These are phyloP conservation scores for Beverwykella pulmonaria DNA, from an alignment of 495 filamentous ascomycete species.

Conservation along the genomic window DNA sequence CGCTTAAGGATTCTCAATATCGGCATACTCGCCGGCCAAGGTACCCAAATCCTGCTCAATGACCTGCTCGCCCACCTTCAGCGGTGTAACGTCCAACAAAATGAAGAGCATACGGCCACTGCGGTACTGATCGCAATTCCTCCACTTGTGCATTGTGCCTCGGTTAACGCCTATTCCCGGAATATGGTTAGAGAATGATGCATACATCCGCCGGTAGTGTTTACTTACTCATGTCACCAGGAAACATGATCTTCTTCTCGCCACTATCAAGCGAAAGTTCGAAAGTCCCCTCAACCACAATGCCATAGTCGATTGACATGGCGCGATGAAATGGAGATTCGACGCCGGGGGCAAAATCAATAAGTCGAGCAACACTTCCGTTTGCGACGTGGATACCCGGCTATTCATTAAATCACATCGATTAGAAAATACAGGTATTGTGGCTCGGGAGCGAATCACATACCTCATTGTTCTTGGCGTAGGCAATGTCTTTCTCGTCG, in stretches of 20 bases:
- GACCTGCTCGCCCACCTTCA: background rate
- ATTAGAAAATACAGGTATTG: background rate
- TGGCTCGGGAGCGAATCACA: background rate
- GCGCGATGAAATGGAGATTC: constrained; percentile 43
- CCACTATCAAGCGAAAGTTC: constrained; percentile 42
- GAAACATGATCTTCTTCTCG: constrained; percentile 38
- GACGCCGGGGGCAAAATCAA: constrained; percentile 36
- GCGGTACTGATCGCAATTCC: constrained; percentile 44
- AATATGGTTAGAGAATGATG: too few relatives aligned
- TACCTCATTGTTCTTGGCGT: constrained; percentile 3
- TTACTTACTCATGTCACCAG: constrained; percentile 34
- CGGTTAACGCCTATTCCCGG: constrained; percentile 34
- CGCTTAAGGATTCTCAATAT: background rate
- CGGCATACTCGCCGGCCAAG: background rate
- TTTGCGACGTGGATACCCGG: constrained; percentile 21
- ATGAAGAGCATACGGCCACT: constrained; percentile 14
- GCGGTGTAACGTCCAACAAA: background rate
- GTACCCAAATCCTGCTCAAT: constrained; percentile 14
- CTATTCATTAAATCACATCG: background rate
- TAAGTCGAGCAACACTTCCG: constrained; percentile 22
- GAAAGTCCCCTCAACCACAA: constrained; percentile 44
- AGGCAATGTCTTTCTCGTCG: constrained; percentile 20
- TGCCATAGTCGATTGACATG: constrained; percentile 42
- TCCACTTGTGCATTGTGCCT: constrained; percentile 43
- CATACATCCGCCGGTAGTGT: too few relatives aligned